Base-by-base conservation (phyloP, 306 rosid genomes). In the Cicer bijugum region DNA sequence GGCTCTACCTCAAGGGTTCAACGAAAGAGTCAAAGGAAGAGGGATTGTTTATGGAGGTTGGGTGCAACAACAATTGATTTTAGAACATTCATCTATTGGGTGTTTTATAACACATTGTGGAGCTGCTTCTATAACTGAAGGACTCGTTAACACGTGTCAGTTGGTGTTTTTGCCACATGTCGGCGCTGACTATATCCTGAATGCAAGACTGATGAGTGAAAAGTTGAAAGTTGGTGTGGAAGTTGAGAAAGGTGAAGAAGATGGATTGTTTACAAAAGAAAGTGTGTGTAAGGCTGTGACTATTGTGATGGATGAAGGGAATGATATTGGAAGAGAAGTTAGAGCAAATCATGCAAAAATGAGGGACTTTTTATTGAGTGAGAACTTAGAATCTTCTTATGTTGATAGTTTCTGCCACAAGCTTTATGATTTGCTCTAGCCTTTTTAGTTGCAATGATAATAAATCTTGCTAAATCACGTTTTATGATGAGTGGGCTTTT, bases 61-160 rank as follows among this genome's bases (percentile, higher is more conserved):
- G 97, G 79, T 89, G 12, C 89, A 89, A 8, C 92, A 91, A 10
- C 87, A 81, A 12, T 9, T 76, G 67, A 84, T 91, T 35, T 57
- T 89, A 75, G 82, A 35, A 47, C 95, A 89, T 14, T 57, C 86
- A 12, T 84, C 89, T 7, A 77, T 89, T 6, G 95, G 95, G 8
- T 91, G 95, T 75, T 89, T 87, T 42, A 65, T 91, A n/a, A 28
- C 35, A 28, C 35, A 28, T 4, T 28, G 35, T 28, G 35, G 35
- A 28, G 35, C 35, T 3, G 35, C 35, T 28, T 28, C 35, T 28
- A 28, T 28, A 28, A 28, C 35, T 28, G 35, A 28, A 3, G 35
- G 35, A 28, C 35, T 28, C 35, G 35, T 28, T 3, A 28, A 28
- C 4, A 28, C 35, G 35, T 28, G 35, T 28, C 35, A 28, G 35